Evolutionary conservation across 2,329 filamentous ascomycete genomes (phyloP), one percentile per base, ranked within the genome.

Genomic region (Rhexocercosporidium sp.): DNA sequence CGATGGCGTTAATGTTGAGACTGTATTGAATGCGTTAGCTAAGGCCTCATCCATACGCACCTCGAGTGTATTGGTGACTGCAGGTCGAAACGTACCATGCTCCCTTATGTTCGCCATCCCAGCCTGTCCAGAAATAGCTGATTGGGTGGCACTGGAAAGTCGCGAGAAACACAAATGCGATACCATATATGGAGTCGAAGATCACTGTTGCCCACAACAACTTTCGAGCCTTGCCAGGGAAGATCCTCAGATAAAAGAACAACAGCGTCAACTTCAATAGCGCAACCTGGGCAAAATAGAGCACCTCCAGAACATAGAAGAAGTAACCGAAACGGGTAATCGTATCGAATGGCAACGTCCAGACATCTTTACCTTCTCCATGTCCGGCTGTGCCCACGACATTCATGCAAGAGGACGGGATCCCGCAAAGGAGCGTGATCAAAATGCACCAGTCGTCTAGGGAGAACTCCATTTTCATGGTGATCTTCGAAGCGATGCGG

Each of bases 181-280:
- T 66, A 2, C 82, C 82, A 60, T 79, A 83, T 0, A 80, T 11
- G 5, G 74, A 44, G 51, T 79, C 80, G 62, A 84, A 77, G 5
- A 71, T 70, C 39, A 84, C 71, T 0, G 82, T 83, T 18, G 67
- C 78, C 76, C 79, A 81, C 7, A 86, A 76, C 12, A 83, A 3
- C 76, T 76, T 16, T 79, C 78, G 11, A 85, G 57, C 65, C 0
- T 60, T 22, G 0, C 75, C 72, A 0, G 83, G 83, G 68, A 88
- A 88, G 64, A 88, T 83, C 61, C 84, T 81, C 5, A 85, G 76
- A 70, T 86, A 88, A 74, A 88, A 86, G 71, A 84, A 79, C 0
- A 88, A 76, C 22, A 88, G 78, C 0, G 85, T 81, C 3, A 85
- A 74, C 70, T 87, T 86, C 18, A 84, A 78, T 29, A 85, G 75